Evolutionary conservation across 176 grass and related monocot species (phyloP), one percentile per base, ranked within the genome.

Genomic region (Aegilops longissima): DNA sequence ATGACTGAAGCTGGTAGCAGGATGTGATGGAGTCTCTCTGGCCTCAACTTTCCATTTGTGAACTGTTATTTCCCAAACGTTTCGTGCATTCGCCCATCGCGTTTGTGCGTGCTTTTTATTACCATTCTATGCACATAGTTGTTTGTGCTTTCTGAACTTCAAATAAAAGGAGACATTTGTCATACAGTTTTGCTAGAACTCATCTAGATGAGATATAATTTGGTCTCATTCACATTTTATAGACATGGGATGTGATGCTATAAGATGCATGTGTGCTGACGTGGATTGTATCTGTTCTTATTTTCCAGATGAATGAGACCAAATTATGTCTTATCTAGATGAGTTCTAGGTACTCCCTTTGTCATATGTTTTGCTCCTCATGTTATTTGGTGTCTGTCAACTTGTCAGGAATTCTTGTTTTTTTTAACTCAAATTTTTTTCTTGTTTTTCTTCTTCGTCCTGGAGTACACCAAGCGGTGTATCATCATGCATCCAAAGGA

Each of bases 1-100:
- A 77, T n/a, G 84, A 70, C 76, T 93, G 76, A 83, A 84, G 42
- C 13, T 38, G 38, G 17, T 69, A 67, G 3, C 29, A 59, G 30
- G 76, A 76, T 82, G 12, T 73, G 34, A 52, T 52, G 14, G 18
- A 83, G 54, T 2, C 13, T 70, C 3, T 47, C 62, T 64, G 80
- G 14, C 39, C 8, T 21, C 21, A 35, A 31, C 67, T 74, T 81
- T 44, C 49, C 16, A 12, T 80, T 38, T 34, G 33, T 78, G 34
- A 61, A 80, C 27, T 18, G 63, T 10, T 35, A 21, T 84, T 49
- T 64, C 8, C 73, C 51, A 13, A 83, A 83, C 8, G 44, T 54
- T 71, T 71, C 5, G 66, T 14, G 21, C 13, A 54, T 71, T 56
- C 12, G 33, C 67, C 14, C 72, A 5, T 73, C 63, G 52, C 42